Conservation (phyloP, 345 rosid genomes). For the Gossypium herbaceum region DNA sequence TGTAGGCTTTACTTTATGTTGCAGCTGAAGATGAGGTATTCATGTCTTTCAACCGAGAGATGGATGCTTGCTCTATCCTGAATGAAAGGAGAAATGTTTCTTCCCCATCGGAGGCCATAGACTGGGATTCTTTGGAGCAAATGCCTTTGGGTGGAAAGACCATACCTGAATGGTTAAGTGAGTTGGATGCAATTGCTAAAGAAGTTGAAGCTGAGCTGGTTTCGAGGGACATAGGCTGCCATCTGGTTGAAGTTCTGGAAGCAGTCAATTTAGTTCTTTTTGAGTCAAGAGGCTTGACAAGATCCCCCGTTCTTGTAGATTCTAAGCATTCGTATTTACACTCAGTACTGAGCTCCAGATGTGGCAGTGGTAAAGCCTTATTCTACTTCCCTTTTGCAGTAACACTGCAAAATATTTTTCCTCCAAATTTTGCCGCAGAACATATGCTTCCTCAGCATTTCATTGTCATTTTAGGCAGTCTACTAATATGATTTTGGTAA, state of each 20-base stretch:
- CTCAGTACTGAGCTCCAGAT: conserved; percentile 62
- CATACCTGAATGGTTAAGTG: conserved; percentile 58
- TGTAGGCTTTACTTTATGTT: conserved; percentile 68
- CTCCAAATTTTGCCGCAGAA: neutral
- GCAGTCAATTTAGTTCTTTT: conserved; percentile 82
- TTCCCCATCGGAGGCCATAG: conserved; percentile 29
- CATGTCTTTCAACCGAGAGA: conserved; percentile 49
- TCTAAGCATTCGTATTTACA: conserved; percentile 67
- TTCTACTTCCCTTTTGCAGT: conserved; percentile 18
- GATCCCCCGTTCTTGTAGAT: conserved; percentile 63
- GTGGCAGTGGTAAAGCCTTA: conserved; percentile 68
- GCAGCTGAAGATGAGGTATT: conserved; percentile 94
- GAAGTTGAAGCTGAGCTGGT: conserved; percentile 83
- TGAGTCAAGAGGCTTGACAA: conserved; percentile 70
- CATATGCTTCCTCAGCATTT: neutral
- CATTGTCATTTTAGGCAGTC: neutral
- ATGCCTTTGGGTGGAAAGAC: conserved; percentile 66
- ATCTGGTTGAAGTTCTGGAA: conserved; percentile 71
- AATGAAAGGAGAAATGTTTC: conserved; percentile 45
- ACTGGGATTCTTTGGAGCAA: conserved; percentile 44
- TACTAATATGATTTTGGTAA: conserved; percentile 19
- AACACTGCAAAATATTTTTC: neutral
- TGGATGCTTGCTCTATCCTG: conserved; percentile 48
- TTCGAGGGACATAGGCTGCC: conserved; percentile 77
- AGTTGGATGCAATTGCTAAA: conserved; percentile 59